These are phyloP conservation scores for Saccharomycopsis sp. DNA, from an alignment of 805 yeast species.

Conservation along the genomic window DNA sequence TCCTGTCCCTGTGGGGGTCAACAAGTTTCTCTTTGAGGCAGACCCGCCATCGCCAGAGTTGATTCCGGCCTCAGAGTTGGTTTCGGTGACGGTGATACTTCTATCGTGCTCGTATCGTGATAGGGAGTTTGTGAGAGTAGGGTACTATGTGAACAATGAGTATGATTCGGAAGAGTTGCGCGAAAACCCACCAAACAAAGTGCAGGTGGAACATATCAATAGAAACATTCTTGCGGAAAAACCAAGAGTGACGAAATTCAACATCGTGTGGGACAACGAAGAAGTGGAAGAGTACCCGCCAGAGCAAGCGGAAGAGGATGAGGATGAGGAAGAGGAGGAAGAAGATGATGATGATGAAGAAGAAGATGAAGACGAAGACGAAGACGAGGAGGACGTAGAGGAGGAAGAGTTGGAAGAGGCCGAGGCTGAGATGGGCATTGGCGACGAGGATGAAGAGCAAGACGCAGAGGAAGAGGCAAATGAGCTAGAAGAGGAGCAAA, in stretches of 20 bases:
- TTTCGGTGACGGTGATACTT: slow-evolving; percentile 88
- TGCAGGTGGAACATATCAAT: slow-evolving; percentile 87
- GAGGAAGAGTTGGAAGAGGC: slow-evolving; percentile 35
- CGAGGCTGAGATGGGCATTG: too few relatives aligned
- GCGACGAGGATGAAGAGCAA: slow-evolving; percentile 33
- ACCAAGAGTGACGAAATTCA: slow-evolving; percentile 94
- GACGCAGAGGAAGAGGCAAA: slow-evolving; percentile 29
- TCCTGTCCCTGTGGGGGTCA: slow-evolving; percentile 96
- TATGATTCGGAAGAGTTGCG: slow-evolving; percentile 88
- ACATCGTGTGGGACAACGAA: slow-evolving; percentile 92
- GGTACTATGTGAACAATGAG: slow-evolving; percentile 95
- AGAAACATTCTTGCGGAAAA: slow-evolving; percentile 93
- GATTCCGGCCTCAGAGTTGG: slow-evolving; percentile 93
- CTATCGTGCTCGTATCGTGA: slow-evolving; percentile 90
- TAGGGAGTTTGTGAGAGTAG: slow-evolving; percentile 92
- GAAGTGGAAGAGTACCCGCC: slow-evolving; percentile 70
- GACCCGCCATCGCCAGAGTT: slow-evolving; percentile 96
- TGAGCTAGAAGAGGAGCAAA: slow-evolving; percentile 18
- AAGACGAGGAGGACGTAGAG: slow-evolving; percentile 38
- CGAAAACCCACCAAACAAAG: slow-evolving; percentile 89
- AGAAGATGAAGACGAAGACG: slow-evolving; percentile 38
- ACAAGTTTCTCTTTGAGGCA: slow-evolving; percentile 85
- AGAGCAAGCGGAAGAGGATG: slow-evolving; percentile 54
- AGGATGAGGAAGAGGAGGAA: slow-evolving; percentile 55
- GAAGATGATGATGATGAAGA: slow-evolving; percentile 46